Base-by-base conservation (phyloP, 192 early-diverging fungal species). In the Backusella sp. region DNA sequence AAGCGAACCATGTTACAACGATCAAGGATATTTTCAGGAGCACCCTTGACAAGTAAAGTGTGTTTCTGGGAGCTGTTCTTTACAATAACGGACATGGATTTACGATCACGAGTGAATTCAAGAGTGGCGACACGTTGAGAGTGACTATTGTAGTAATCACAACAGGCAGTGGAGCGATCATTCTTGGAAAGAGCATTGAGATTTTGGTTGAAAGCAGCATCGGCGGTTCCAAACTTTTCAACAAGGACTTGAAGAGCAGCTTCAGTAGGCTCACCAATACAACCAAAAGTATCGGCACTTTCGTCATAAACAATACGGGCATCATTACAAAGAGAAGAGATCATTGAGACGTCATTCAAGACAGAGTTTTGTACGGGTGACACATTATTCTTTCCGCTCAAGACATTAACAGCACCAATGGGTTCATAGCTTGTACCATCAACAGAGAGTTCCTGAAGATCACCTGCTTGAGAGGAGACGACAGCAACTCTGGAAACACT, bases 261-360 rank as follows among this genome's bases (percentile, higher is more conserved):
- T 85, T 99, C 98, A 49, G 98, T 99, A 3, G 98, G 97, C 87
- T 99, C 98, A 69, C 98, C 98, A 76, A 97, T 89, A 80, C 92
- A 93, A 53, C 75, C 69, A 84, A 95, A 95, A 15, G 80, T 19
- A 53, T 90, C 88, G 30, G 79, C 66, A 2, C 74, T 44, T 81
- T 91, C 86, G 83, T 94, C 91, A 81, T 94, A 99, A 28, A 88
- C 77, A 59, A 98, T 92, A 6, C 87, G 87, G 9, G 98, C 89
- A 79, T 98, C 94, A 84, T 99, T 99, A 87, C 96, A 98, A 66
- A 95, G 83, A 23, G 92, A 90, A 76, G 94, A 94, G 76, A 98
- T 89, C 68, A 89, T 89, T 26, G 92, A 90, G 49, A 96, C 75
- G 72, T 97, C 95, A 30, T 91, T 89, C 4, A 95, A 85, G 9